These are phyloP conservation scores for Schwanniomyces polymorphus DNA, from an alignment of 805 yeast genomes.

Conservation along the genomic window DNA sequence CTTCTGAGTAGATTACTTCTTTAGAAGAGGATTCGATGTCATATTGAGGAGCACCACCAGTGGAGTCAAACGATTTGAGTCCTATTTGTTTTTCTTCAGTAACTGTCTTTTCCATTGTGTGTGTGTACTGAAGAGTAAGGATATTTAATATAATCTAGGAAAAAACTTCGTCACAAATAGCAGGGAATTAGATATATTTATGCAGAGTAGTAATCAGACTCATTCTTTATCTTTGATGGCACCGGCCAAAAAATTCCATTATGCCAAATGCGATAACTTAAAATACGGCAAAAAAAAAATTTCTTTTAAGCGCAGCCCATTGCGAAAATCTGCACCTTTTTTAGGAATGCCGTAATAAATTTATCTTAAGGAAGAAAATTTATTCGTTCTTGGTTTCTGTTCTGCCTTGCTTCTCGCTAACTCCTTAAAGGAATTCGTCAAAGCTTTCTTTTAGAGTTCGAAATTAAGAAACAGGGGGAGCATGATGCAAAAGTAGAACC, in stretches of 20 bases:
- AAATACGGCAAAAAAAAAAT: not conserved
- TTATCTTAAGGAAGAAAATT: not conserved
- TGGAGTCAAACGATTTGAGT: not conserved
- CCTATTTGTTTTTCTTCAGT: not conserved
- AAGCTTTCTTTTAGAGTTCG: slow-evolving; percentile 1
- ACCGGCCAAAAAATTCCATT: not conserved
- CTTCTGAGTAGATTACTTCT: slow-evolving; percentile 9
- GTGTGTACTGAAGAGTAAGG: not conserved
- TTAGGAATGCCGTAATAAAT: not conserved
- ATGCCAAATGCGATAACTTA: not conserved
- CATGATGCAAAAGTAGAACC: not conserved
- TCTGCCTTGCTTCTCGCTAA: not conserved
- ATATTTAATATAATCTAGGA: not conserved
- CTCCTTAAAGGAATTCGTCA: not conserved
- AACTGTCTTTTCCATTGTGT: not conserved
- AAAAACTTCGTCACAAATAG: not conserved
- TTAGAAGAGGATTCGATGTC: not conserved
- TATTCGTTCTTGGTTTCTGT: not conserved
- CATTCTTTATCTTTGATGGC: not conserved
- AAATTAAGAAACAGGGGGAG: not conserved
- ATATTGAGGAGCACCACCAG: not conserved
- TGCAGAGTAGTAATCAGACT: not conserved
- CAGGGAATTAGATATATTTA: not conserved
- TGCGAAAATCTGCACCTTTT: not conserved
- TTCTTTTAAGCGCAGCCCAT: slow-evolving; percentile 3